Conservation (phyloP, 192 early-diverging fungal genomes). For the Pilobolus umbonatus region DNA sequence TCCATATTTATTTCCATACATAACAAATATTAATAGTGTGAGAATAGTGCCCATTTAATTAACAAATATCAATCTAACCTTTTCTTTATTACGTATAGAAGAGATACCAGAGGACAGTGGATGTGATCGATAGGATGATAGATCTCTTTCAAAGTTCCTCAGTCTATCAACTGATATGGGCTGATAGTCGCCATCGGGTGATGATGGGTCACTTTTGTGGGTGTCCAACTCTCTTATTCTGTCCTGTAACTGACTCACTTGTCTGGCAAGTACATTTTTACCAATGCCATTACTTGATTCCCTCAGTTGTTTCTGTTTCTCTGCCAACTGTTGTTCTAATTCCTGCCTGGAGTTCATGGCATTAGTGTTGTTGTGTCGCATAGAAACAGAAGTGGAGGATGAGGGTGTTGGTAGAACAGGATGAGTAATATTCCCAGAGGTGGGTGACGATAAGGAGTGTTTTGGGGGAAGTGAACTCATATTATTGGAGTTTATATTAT, state of each 20-base stretch:
- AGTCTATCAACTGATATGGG: conserved; percentile 23
- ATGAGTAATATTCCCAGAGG: conserved; percentile 5
- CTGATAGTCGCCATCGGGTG: neutral
- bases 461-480: conserved; percentile 23
- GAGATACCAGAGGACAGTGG: conserved; percentile 19
- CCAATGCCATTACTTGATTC: conserved; percentile 20
- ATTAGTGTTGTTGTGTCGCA: neutral
- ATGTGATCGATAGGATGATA: conserved; percentile 19
- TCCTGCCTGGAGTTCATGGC: conserved; percentile 10
- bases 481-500: conserved; percentile 1
- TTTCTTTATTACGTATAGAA: conserved; percentile 23
- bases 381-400: conserved; percentile 9
- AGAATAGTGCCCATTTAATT: too few species aligned
- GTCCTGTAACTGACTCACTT: conserved; percentile 21
- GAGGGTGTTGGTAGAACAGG: conserved; percentile 28
- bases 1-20: too few species aligned
- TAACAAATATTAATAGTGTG: too few species aligned
- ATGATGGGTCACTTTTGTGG: neutral
- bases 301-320: conserved; percentile 22
- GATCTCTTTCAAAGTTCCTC: conserved; percentile 27
- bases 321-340: conserved; percentile 21
- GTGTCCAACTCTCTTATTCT: conserved; percentile 16
- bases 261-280: conserved; percentile 25
- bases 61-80: conserved; percentile 7
- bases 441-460: conserved; percentile 25